These are phyloP conservation scores for Xylariaceae sp. DNA, from an alignment of 2,329 filamentous ascomycete genomes.

Conservation along the genomic window DNA sequence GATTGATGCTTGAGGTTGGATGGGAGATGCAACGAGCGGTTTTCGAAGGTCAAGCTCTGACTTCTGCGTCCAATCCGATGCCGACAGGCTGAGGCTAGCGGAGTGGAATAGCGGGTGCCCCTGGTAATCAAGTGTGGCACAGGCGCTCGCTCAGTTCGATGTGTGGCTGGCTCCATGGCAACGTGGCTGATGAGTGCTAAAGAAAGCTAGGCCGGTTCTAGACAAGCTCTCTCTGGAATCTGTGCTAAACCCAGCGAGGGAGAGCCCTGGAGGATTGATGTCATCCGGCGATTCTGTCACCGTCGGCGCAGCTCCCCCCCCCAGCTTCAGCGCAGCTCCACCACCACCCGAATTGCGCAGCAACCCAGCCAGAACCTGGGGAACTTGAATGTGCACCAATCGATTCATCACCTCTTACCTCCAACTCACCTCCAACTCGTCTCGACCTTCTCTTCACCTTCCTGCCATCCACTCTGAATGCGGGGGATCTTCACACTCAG, in stretches of 20 bases:
- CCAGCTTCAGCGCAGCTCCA: neutral
- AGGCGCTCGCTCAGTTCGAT: neutral
- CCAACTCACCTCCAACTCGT: neutral
- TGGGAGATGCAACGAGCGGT: constrained; percentile 24
- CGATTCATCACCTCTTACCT: constrained; percentile 2
- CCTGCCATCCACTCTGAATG: constrained; percentile 1
- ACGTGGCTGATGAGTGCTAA: neutral
- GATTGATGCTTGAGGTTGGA: constrained; percentile 12
- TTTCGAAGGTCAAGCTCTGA: constrained; percentile 29
- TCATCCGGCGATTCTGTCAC: constrained; percentile 5
- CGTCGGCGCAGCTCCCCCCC: neutral
- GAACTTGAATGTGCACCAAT: neutral
- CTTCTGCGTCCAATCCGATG: constrained; percentile 3
- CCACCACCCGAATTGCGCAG: no score
- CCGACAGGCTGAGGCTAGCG: constrained; percentile 9
- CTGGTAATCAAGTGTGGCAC: constrained; percentile 1
- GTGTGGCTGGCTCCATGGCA: constrained; percentile 3
- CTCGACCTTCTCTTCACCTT: constrained; percentile 12
- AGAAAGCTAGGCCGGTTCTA: neutral
- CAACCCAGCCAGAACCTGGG: no score
- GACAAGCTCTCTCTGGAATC: neutral
- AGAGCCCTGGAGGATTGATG: constrained; percentile 7
- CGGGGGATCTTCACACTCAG: neutral
- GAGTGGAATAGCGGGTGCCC: constrained; percentile 2
- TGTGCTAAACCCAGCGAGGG: neutral